Percentiles rank a stretch among this genome's conserved stretches.
Evolutionary conservation across 176 grass and related monocot genomes (phyloP).

Genomic region (Musa itinerans): DNA sequence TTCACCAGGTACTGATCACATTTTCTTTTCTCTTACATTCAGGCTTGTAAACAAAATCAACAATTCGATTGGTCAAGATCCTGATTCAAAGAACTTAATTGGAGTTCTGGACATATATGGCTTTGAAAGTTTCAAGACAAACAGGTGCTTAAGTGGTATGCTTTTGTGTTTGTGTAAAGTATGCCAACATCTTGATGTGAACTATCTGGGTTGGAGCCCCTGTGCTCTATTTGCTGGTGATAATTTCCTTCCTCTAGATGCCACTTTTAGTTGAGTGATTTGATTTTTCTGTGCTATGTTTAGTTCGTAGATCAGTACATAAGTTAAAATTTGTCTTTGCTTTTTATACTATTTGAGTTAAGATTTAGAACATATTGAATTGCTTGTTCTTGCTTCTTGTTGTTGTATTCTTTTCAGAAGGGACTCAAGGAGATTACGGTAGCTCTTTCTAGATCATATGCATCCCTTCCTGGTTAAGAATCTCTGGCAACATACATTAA

Average conservation of each 20-base stretch:
- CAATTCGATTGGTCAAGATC: conserved; percentile 95
- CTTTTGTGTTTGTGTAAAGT: conserved; percentile 36
- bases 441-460: too few species aligned
- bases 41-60: conserved; percentile 99
- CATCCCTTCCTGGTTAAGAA: too few species aligned
- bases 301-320: too few species aligned
- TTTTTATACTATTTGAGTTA: too few species aligned
- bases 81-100: conserved; percentile 78
- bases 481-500: too few species aligned
- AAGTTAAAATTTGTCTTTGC: too few species aligned
- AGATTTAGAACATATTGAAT: too few species aligned
- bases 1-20: background rate
- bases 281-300: background rate
- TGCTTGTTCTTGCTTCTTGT: too few species aligned
- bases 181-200: background rate
- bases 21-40: background rate
- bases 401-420: too few species aligned
- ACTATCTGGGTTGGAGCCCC: too few species aligned
- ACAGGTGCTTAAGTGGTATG: conserved; percentile 87
- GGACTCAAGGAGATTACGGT: too few species aligned
- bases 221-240: background rate
- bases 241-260: background rate
- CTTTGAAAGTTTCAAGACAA: conserved; percentile 99
- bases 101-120: conserved; percentile 98
- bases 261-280: background rate